Base-by-base conservation (phyloP, 257 asterid species). In the Lycium ferocissimum region DNA sequence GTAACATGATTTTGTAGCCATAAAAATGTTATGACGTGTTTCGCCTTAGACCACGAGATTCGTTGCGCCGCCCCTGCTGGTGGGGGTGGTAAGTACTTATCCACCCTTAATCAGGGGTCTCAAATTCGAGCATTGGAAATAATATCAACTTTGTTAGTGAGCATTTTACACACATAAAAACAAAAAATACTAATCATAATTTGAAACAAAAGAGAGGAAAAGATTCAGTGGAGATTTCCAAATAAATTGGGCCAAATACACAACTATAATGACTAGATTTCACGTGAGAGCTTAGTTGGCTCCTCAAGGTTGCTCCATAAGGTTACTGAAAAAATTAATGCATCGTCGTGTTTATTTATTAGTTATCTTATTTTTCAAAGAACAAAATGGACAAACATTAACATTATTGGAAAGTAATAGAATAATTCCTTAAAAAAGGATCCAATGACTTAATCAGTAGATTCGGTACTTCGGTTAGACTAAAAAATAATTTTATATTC, bases 241-340 rank as follows among this genome's bases (percentile, higher is more conserved):
- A 40, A 67, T 5, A 67, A 13, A 37, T 6, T 37, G 3, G 15
- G 49, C 49, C 76, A 69, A 20, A 49, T 76, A 26, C 63, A 51
- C 63, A 7, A 51, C 5, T 51, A 47, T 22, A 14, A 35, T 78
- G 82, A 78, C 33, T 53, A 53, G 65, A 53, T 53, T 26, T 53
- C 47, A 78, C 37, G 65, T 78, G 49, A 76, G 8, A 78, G 82
- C 82, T 78, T 78, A 78, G 82, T 78, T 78, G 82, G 82, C 49
- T 78, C 14, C 26, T 78, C 20, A 26, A 78, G 26, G 33, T 26
- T 26, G 33, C 33, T 26, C 33, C 33, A 26, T 26, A 26, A 26
- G 33, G 49, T 78, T 49, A 53, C 5, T 78, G 6, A 53, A 51
- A 51, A 51, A 78, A 78, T 14, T 53, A 76, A 51, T 76, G 13